Evolutionary conservation across 805 yeast genomes (phyloP).

Genomic region (Wickerhamiella bombiphila): DNA sequence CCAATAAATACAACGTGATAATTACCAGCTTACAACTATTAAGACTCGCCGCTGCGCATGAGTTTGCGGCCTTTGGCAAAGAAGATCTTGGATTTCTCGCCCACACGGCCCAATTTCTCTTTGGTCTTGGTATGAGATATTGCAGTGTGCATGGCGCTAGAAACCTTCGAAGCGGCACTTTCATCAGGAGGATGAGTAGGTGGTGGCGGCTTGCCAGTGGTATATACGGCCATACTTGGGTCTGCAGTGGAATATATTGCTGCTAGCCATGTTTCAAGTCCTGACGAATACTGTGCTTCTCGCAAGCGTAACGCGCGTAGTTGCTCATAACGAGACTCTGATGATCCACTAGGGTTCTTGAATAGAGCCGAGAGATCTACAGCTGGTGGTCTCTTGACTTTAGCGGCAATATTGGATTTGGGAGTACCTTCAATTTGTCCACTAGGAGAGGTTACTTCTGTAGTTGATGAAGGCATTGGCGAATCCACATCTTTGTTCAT

Average conservation of each 20-base stretch:
- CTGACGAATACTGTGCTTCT: slow-evolving; percentile 23
- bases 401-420: slow-evolving; percentile 6
- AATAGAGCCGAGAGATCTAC: slow-evolving; percentile 23
- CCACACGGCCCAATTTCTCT: slow-evolving; percentile 19
- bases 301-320: slow-evolving; percentile 20
- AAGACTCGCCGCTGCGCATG: not conserved
- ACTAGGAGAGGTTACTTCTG: not conserved
- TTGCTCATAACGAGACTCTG: slow-evolving; percentile 19
- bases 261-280: slow-evolving; percentile 23
- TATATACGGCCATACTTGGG: slow-evolving; percentile 12
- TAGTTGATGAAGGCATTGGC: not conserved
- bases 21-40: too few species aligned
- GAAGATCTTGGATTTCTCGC: slow-evolving; percentile 23
- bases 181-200: slow-evolving; percentile 12
- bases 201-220: slow-evolving; percentile 21
- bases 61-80: slow-evolving; percentile 19
- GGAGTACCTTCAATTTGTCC: not conserved
- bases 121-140: slow-evolving; percentile 16
- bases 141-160: slow-evolving; percentile 13
- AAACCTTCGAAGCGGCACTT: slow-evolving; percentile 18
- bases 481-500: not conserved
- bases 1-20: too few species aligned
- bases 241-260: slow-evolving; percentile 10
- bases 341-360: slow-evolving; percentile 10
- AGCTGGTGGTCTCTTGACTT: slow-evolving; percentile 21